Evolutionary conservation across 768 basidiomycete species (phyloP), one percentile per base, ranked within the genome.

Genomic region (Jaapia argillacea): DNA sequence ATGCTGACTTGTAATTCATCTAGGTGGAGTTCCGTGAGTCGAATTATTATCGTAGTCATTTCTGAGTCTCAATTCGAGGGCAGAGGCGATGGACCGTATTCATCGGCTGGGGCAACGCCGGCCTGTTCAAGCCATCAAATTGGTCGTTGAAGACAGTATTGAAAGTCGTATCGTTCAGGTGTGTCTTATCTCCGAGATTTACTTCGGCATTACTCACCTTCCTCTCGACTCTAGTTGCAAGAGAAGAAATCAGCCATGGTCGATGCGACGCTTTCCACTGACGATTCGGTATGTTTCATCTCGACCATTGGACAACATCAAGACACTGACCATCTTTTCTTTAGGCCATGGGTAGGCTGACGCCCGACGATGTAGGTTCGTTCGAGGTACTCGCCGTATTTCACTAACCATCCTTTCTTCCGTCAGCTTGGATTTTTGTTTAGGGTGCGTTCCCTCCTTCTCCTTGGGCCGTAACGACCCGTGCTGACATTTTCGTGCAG

Each of bases 241-340:
- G 91, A 96, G 62, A 96, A 97, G 69, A 99, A 99, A 60, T 77
- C 82, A 28, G 91, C 90, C 0, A 94, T 96, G 92, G 79, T 93
- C 3, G 83, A 89, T 54, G 88, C 88, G 13, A 89, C 90, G 0
- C 61, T 90, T 16, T 87, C 85, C 3, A 63, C 82, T 3, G 88
- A 90, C 55, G 85, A 87, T 49, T 83, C 81, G 36, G 84, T 82
- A 54, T 12, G 79, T 62, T 36, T 10, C 10, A 14, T 23, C 14
- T 43, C 5, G 16, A 5, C 28, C 24, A n/a, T 22, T 18, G 3
- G 13, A 5, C 6, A 10, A 5, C 24, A 44, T 39, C 28, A 41
- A 44, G 43, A 36, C 51, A 18, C 50, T 48, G 26, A 50, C 43
- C 18, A 42, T 58, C 16, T 41, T 43, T 18, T 22, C 40, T 22